phyloP scores from a whole-genome alignment of 2,329 filamentous ascomycete genomes.

The Alternaria sp. region DNA sequence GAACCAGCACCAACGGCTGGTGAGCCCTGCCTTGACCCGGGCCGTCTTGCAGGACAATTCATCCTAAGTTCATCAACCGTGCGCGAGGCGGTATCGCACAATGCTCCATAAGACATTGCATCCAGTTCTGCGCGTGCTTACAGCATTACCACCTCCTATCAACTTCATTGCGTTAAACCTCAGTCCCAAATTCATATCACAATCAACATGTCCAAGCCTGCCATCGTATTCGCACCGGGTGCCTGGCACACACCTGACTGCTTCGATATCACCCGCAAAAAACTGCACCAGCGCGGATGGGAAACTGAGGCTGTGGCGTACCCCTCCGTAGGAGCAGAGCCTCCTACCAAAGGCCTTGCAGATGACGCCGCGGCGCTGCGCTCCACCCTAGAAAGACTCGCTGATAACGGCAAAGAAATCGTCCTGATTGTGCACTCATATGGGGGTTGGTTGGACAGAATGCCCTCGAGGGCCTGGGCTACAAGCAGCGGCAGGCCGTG shows the following conservation, averaged over 20 bases:
- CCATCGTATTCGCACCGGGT: constrained; percentile 6
- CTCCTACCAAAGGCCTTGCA: constrained; percentile 11
- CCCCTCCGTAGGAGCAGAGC: constrained; percentile 13
- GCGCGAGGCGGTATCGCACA: too few species aligned
- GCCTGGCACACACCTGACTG: constrained; percentile 10
- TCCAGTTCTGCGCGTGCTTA: neutral
- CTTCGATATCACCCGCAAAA: constrained; percentile 4
- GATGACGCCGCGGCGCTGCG: constrained; percentile 7
- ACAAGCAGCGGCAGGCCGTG: constrained; percentile 1
- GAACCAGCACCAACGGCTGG: too few species aligned
- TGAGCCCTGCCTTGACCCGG: too few species aligned
- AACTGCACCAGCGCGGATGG: constrained; percentile 13
- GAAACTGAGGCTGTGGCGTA: constrained; percentile 11
- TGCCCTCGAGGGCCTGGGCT: constrained; percentile 1
- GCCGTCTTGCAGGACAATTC: too few species aligned
- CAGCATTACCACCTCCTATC: neutral
- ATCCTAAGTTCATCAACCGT: neutral
- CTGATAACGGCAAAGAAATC: constrained; percentile 11
- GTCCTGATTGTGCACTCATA: constrained; percentile 11
- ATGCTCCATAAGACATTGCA: neutral
- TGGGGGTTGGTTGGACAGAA: constrained; percentile 13
- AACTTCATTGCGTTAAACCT: neutral
- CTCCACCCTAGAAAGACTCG: constrained; percentile 5
- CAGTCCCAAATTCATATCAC: neutral
- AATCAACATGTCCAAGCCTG: constrained; percentile 6